A percentile compares a stretch with the other conserved stretches of the same genome.
Evolutionary conservation across 768 basidiomycete genomes (phyloP).

Genomic region (Trametes cingulata): DNA sequence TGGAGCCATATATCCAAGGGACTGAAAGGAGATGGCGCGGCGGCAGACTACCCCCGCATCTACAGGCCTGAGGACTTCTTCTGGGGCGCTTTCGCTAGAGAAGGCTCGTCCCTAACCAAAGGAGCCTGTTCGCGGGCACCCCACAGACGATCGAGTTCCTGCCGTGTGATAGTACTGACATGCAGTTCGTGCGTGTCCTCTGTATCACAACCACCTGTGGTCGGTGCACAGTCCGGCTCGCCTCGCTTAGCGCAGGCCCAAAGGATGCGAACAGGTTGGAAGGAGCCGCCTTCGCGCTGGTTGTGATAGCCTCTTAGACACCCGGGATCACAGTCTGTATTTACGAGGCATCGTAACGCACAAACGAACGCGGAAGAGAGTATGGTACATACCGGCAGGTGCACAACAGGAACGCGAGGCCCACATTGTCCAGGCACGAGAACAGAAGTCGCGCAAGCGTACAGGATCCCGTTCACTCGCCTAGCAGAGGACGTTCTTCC

Average conservation of each 20-base stretch:
- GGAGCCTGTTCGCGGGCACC: neutral
- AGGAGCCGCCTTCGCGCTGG: neutral
- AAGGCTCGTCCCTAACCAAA: neutral
- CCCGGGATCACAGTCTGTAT: neutral
- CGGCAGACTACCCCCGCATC: neutral
- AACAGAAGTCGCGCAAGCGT: neutral
- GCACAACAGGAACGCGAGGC: neutral
- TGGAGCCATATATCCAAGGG: too few species aligned
- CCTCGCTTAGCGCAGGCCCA: neutral
- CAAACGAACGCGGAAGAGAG: neutral
- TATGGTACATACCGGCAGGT: neutral
- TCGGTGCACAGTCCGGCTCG: slow-evolving; percentile 8
- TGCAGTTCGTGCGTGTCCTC: slow-evolving; percentile 11
- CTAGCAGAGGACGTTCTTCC: slow-evolving; percentile 18
- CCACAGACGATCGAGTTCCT: neutral
- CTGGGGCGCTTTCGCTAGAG: slow-evolving; percentile 9
- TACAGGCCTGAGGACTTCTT: neutral
- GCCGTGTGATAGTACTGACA: slow-evolving; percentile 9
- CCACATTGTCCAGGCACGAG: slow-evolving; percentile 3
- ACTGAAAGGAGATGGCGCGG: neutral
- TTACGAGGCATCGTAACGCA: neutral
- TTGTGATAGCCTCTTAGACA: slow-evolving; percentile 11
- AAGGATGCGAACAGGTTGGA: neutral
- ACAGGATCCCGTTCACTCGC: neutral
- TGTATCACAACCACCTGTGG: slow-evolving; percentile 14